Evolutionary conservation across 306 rosid species (phyloP), one percentile per base, ranked within the genome.

Genomic region (Calophaca sinica): DNA sequence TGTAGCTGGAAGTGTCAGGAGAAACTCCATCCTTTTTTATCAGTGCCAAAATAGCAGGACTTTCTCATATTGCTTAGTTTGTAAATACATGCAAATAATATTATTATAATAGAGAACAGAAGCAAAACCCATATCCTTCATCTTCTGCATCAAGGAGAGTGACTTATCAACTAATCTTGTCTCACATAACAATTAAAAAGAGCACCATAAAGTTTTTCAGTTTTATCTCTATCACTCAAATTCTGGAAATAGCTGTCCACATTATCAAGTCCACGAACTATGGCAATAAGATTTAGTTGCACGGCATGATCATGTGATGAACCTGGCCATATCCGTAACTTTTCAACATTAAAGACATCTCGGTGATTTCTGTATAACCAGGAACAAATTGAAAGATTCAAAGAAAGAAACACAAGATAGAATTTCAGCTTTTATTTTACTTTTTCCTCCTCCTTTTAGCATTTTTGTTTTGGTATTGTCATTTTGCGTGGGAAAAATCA

Each of bases 131-230:
- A 87, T 57, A n/a, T 91, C 86, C 73, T 84, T 87, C 83, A 91
- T 87, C 71, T 77, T 87, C 64, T 86, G 83, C 94, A 91, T 50
- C 57, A 60, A 86, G 35, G 87, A 75, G 39, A 89, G 89, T 75
- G 96, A 84, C 79, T 83, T 87, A 15, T 87, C 96, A 81, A 86
- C 62, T 28, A 79, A 70, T 72, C 85, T 63, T 87, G 91, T 61
- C 91, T 83, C 12, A 83, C 91, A 77, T 87, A 91, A 85, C 97
- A 91, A 63, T 78, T 86, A 77, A 91, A 77, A 67, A 89, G 93
- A 70, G 94, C 88, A 38, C 96, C 88, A 61, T 89, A 87, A 14
- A 42, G 68, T 62, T 89, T 84, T 7, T 63, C 77, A 32, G 74
- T 78, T 82, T 89, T 85, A 39, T 80, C 73, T 50, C 52, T 52